Base-by-base conservation (phyloP, 2,329 filamentous ascomycete species). In the Penicillium hordei region DNA sequence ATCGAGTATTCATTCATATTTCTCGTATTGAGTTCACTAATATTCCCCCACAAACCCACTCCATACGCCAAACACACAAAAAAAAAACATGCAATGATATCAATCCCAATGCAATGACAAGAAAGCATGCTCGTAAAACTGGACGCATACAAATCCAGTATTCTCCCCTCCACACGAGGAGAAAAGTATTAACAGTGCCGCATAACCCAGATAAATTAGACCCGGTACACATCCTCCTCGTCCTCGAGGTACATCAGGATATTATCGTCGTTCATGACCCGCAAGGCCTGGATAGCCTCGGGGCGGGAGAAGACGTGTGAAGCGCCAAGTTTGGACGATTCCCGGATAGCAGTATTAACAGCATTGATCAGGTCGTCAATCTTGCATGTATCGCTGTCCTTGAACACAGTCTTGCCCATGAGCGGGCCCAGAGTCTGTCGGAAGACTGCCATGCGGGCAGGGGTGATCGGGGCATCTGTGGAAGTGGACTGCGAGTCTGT, bases 341-440 rank as follows among this genome's bases (percentile, higher is more conserved):
- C 69, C 15, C 83, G 81, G 46, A 96, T 67, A 66, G 86, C 85
- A 4, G 78, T 79, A 72, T 99, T 99, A 50, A 99, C 89, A 9
- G 90, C 90, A 4, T 82, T 82, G 19, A 97, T 82, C 33, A 99
- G 82, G 27, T 85, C 84, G 61, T 87, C 85, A 2, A 97, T 83
- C 60, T 88, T 83, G 15, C 92, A 91, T 19, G 88, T 86, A 68
- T 97, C 94, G 5, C 67, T 67, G 60, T 95, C 90, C 33, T 88
- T 86, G 72, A 99, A 99, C n/a, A 99, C 75, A 13, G 85, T 82
- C 0, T 89, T 89, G 67, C 89, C 88, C 69, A 96, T 88, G 53
- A 99, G 81, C 67, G 91, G 89, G 25, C 94, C 94, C 3, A 99
- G 81, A 2, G 89, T 85, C 12, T 85, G 85, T 54, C 91, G 87